Evolutionary conservation across 1,284 basidiomycete species (phyloP), one percentile per base, ranked within the genome.

Genomic region (Trichosporon inkin): DNA sequence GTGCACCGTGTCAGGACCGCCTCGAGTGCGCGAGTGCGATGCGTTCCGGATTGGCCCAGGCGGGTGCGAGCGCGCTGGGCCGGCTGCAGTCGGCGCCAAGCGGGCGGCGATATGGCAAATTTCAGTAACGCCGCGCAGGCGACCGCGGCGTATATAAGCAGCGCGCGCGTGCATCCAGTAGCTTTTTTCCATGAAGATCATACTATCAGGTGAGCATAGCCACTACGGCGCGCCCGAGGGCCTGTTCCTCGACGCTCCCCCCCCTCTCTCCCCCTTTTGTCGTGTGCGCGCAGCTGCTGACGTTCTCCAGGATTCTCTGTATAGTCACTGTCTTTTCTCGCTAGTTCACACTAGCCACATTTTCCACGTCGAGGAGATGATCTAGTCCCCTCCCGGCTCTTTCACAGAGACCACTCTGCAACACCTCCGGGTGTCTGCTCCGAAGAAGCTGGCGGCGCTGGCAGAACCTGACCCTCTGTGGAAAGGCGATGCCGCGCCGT

Each of bases 341-440:
- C 73, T 77, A 75, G 73, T 77, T 73, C 69, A 77, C 66, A 74
- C 73, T 75, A 77, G 75, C 71, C 73, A 74, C 71, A 73, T 71
- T 74, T 74, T 75, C 72, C 73, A 77, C 71, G 71, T 74, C 75
- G 75, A 77, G 75, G 70, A 60, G 75, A 77, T 77, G 75, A 77
- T 75, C 62, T 51, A 74, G 71, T 65, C 68, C 71, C 73, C 70
- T 68, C 73, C 65, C 68, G 59, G 71, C 75, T 73, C 75, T 77
- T 69, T 77, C 67, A 77, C 75, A 74, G 75, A 77, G 75, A 49
- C 44, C 66, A 64, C 68, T 71, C 68, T 58, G 38, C 56, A 52
- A 58, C 54, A 41, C 53, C 35, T 24, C 44, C n/a, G 17, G 54
- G 60, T 55, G 56, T 55, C 56, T 68, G 73, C 44, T 49, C 44